Evolutionary conservation across 2,329 filamentous ascomycete genomes (phyloP), one percentile per base, ranked within the genome.

Genomic region (Macrophomina phaseolina): DNA sequence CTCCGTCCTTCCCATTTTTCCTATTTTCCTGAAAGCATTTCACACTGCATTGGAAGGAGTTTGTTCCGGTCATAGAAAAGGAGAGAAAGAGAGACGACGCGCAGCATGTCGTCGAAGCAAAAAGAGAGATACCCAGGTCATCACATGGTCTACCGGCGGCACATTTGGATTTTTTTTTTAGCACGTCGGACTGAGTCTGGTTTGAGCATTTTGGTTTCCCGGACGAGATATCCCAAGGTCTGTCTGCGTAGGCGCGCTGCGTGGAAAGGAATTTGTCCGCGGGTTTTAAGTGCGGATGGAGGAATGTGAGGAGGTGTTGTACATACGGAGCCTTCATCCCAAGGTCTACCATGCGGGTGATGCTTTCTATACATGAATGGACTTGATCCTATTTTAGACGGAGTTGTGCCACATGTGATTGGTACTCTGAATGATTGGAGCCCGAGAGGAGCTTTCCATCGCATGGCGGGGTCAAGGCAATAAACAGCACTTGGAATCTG

Each of bases 11-110:
- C 28, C 6, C 40, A 2, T 34, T 34, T 18, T 18, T 46, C 34
- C 28, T 45, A 5, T 28, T 48, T 36, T 61, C 12, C 16, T 23
- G 34, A 48, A 38, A 49, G 58, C 45, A 62, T 62, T 40, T n/a
- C 23, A 45, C 45, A 53, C 38, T 65, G 63, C 63, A 65, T 65
- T 65, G 63, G 36, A 65, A 65, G 63, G 52, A 58, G 63, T 58
- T 49, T 49, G 51, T 56, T 65, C 63, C 40, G 23, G 30, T 38
- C 5, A 30, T 36, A 40, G n/a, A 58, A 23, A 49, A 42, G 23
- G 23, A 23, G 23, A 30, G 40, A 34, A 61, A 18, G 16, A n/a
- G 34, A 5, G 4, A 38, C 36, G n/a, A 9, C 23, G n/a, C 3
- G 34, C 36, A n/a, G 60, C 42, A 63, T 38, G 32, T 45, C 32